A percentile compares a stretch with the other conserved stretches of the same genome.
phyloP scores from a whole-genome alignment of 1,139 yeast genomes.

The Suhomyces maxii region DNA sequence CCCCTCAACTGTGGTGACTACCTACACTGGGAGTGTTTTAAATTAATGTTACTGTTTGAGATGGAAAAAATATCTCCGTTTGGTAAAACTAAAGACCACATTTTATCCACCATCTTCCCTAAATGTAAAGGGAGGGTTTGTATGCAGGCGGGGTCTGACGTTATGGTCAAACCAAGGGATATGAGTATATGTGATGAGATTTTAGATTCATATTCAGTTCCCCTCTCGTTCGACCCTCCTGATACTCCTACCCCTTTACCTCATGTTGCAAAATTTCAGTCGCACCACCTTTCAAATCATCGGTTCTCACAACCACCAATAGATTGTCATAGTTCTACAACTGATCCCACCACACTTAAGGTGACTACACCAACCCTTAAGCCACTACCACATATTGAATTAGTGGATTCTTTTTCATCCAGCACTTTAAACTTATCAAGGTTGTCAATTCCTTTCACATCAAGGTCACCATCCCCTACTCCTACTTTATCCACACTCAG shows the following conservation, averaged over 20 bases:
- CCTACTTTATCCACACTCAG: slow-evolving; percentile 17
- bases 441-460: neutral
- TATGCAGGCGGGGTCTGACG: neutral
- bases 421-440: neutral
- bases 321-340: no score
- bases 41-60: slow-evolving; percentile 19
- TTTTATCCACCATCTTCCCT: neutral
- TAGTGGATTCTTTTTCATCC: neutral
- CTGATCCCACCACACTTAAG: no score
- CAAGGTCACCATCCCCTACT: slow-evolving; percentile 17
- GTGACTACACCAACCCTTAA: neutral
- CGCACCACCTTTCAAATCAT: neutral
- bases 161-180: neutral
- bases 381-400: neutral
- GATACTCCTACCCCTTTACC: neutral
- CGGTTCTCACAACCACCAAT: neutral
- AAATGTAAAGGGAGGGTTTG: slow-evolving; percentile 4
- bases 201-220: neutral
- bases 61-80: slow-evolving; percentile 2
- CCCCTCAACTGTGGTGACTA: slow-evolving; percentile 40
- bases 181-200: slow-evolving; percentile 1
- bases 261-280: neutral
- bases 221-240: neutral
- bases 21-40: slow-evolving; percentile 41
- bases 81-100: neutral